Base-by-base conservation (phyloP, 2,329 filamentous ascomycete genomes). In the Lasiodiplodia theobromae region DNA sequence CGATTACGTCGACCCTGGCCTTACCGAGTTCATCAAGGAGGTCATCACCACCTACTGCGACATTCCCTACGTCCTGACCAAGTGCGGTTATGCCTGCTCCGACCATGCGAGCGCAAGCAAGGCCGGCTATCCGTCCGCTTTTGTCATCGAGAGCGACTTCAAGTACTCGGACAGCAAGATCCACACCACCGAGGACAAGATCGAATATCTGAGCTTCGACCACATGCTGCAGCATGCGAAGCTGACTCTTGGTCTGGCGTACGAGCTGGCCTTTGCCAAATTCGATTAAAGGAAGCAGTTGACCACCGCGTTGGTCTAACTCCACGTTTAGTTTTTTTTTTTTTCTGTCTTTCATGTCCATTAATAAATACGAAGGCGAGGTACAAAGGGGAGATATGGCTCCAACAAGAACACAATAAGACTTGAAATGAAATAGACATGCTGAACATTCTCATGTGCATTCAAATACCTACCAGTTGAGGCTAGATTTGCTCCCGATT, bases 141-240 rank as follows among this genome's bases (percentile, higher is more conserved):
- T 93, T 74, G 91, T 93, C 28, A 93, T 93, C 70, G 91, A 93
- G 81, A 89, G 88, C 23, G 86, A 87, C 52, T 92, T 93, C 77
- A 87, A 88, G 77, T 83, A 84, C 71, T 81, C 78, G 8, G 87
- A 92, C 75, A 85, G 87, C 72, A 87, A 91, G 73, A 93, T 93
- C 68, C 91, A 93, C 76, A 87, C 86, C 23, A 88, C 88, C 0
- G 88, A 91, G 47, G 91, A 93, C 77, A 85, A 85, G 74, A 89
- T 93, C 71, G 88, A 92, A 75, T 90, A 88, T 71, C 81, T 93
- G 47, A 91, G 89, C 73, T 97, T 96, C 77, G 89, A 94, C 77
- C 94, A 97, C 79, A 97, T 97, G 93, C 85, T 96, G 40, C 90
- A 97, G 82, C 94, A 97, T 80, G 93, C 92, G 25, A 91, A 89